Evolutionary conservation across 139 green algal species (phyloP), one percentile per base, ranked within the genome.

Genomic region (Chlamydomonas applanata): DNA sequence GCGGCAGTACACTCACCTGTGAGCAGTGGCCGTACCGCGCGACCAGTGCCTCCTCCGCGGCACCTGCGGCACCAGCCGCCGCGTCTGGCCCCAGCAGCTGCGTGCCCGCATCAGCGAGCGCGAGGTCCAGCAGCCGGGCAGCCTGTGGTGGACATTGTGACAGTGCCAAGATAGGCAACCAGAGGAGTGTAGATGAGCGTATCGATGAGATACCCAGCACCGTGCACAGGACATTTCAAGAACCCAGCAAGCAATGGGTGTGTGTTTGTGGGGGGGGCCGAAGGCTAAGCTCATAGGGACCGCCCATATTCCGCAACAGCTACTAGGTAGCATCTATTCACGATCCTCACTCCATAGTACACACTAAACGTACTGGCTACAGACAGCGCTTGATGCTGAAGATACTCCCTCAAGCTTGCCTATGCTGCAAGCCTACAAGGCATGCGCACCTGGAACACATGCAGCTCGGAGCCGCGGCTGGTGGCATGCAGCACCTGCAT

Each of bases 401-500:
- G n/a, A n/a, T n/a, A n/a, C n/a, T n/a, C n/a, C n/a, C n/a, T n/a
- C n/a, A n/a, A n/a, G n/a, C n/a, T n/a, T n/a, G n/a, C n/a, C n/a
- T n/a, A n/a, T n/a, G n/a, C n/a, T n/a, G n/a, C n/a, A n/a, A n/a
- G n/a, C n/a, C n/a, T n/a, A n/a, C n/a, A n/a, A n/a, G n/a, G n/a
- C n/a, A n/a, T n/a, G n/a, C 22, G 1, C 59, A 29, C 71, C 59
- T 40, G n/a, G 25, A 66, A 66, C 35, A 79, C 74, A 35, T 79
- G 74, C 52, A 79, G 53, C 73, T 79, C 73, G 20, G 73, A 79
- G 65, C 73, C 73, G 1, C 64, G 27, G 65, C 65, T 60, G 7
- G 69, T 69, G 3, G 65, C 65, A 61, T 79, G 64, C 0, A 79
- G 53, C n/a, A 79, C 73, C 53, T 79, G 73, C 54, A 57, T 67